Evolutionary conservation across 2,329 filamentous ascomycete genomes (phyloP), one percentile per base, ranked within the genome.

Genomic region (Colletotrichum sp.): DNA sequence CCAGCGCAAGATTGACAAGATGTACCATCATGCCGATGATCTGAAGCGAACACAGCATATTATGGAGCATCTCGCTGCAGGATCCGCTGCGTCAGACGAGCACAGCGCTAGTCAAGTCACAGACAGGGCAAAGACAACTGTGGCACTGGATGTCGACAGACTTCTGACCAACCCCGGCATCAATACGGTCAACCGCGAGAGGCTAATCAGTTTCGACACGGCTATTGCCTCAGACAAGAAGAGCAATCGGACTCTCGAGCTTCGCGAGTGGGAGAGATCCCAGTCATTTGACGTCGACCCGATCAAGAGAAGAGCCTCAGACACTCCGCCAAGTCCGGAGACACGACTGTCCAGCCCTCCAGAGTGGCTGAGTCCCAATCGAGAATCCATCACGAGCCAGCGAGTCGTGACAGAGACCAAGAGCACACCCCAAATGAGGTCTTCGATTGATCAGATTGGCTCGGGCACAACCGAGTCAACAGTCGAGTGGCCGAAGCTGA

Each of bases 41-140:
- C 78, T 85, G 7, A 79, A 83, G 65, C 78, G 78, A 61, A 76
- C 79, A 21, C 78, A 80, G 34, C 83, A 84, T 72, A 82, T 82
- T 69, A 76, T 81, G 58, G 80, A 83, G 58, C 81, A 84, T 58
- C 76, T 84, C 15, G 78, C 80, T 16, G 78, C 78, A 47, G 74
- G 81, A 63, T 29, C 73, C 64, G 31, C 27, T 18, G 54, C 27
- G 13, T 9, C 24, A 24, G 16, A 57, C 36, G 33, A 29, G 29
- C 29, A 5, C 12, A 31, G 54, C 9, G n/a, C 24, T 18, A n/a
- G 43, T 9, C 21, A 47, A 9, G 21, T 24, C 16, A 29, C 24
- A 18, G 36, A 21, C 12, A 12, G 21, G 13, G 29, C 36, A 3
- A 24, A 5, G 21, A 11, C 12, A 15, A n/a, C 38, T 8, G 3